Evolutionary conservation across 83 land plant species (phyloP).

Genomic region (Thuja plicata): DNA sequence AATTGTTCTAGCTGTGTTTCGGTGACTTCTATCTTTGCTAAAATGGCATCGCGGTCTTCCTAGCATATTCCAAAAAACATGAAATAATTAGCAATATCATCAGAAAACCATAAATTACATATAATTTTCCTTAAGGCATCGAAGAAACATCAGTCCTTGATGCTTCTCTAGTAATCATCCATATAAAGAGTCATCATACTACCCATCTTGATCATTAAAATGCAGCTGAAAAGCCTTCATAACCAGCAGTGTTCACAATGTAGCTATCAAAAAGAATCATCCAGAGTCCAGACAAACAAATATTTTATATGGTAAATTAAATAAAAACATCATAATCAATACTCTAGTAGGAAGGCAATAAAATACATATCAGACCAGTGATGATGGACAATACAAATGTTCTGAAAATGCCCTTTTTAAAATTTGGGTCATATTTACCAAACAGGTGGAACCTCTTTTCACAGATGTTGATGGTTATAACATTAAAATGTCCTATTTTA

Average conservation of each 20-base stretch:
- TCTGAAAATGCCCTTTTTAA: background rate
- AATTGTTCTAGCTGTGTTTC: conserved; percentile 87
- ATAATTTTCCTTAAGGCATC: background rate
- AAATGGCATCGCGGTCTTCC: conserved; percentile 96
- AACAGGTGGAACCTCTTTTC: background rate
- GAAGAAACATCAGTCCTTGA: background rate
- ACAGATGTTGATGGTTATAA: background rate
- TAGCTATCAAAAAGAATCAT: background rate
- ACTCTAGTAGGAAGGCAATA: background rate
- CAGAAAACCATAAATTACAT: background rate
- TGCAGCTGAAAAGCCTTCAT: background rate
- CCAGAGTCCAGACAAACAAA: background rate
- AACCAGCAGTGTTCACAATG: background rate
- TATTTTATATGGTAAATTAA: background rate
- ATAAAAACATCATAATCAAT: background rate
- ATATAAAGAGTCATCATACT: background rate
- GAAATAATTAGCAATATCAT: background rate
- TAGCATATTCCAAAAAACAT: conserved; percentile 13
- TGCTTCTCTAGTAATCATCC: background rate
- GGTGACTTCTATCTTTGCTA: conserved; percentile 89
- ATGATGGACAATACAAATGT: background rate
- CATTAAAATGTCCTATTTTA: background rate
- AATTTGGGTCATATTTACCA: background rate
- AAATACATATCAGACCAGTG: background rate
- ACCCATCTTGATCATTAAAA: background rate